These are phyloP conservation scores for Plectosphaerella sp. DNA, from an alignment of 2,329 filamentous ascomycete species.

Conservation along the genomic window DNA sequence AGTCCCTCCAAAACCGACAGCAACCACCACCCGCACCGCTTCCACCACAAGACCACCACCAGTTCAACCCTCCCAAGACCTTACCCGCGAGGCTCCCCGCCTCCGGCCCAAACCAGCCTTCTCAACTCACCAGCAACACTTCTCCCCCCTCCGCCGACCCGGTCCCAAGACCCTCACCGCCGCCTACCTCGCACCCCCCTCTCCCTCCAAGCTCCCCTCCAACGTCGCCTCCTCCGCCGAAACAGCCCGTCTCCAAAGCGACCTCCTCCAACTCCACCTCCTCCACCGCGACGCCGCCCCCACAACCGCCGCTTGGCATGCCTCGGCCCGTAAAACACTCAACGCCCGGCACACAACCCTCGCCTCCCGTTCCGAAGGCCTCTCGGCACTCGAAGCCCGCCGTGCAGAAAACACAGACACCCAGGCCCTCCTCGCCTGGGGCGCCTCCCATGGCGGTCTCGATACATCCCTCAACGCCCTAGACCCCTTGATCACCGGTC, in stretches of 20 bases:
- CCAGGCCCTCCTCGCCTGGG: constrained; percentile 49
- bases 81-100: constrained; percentile 19
- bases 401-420: constrained; percentile 46
- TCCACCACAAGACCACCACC: constrained; percentile 10
- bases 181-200: constrained; percentile 53
- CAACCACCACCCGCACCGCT: constrained; percentile 6
- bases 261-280: constrained; percentile 61
- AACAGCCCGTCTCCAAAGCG: constrained; percentile 55
- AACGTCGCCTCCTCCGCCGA: constrained; percentile 57
- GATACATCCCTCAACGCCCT: constrained; percentile 55
- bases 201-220: constrained; percentile 56
- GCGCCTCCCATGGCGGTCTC: constrained; percentile 25
- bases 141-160: constrained; percentile 57
- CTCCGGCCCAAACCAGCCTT: constrained; percentile 46
- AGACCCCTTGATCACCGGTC: constrained; percentile 49
- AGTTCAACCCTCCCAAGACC: not conserved
- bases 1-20: constrained; percentile 4
- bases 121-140: constrained; percentile 62
- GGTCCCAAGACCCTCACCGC: constrained; percentile 59
- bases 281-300: constrained; percentile 51
- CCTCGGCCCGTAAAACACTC: constrained; percentile 47
- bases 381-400: constrained; percentile 33
- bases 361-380: constrained; percentile 23
- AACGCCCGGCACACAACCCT: constrained; percentile 38
- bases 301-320: constrained; percentile 47